Evolutionary conservation across 2,329 filamentous ascomycete genomes (phyloP), one percentile per base, ranked within the genome.

Genomic region (Sarocladiaceae sp.): DNA sequence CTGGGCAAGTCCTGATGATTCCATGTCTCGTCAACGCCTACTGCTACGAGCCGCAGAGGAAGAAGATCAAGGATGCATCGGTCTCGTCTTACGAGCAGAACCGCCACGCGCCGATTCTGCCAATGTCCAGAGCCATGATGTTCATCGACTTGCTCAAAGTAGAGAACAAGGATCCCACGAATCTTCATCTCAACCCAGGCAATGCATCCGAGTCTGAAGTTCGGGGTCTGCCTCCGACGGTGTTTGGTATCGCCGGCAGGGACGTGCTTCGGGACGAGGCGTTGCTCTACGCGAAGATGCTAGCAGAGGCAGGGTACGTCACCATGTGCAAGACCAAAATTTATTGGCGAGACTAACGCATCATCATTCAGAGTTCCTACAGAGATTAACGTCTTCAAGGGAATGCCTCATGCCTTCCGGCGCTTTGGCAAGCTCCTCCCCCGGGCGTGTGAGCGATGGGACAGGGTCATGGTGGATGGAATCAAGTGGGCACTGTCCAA

Each of bases 1-100:
- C 67, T 0, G 76, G 76, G 0, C 74, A 78, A 48, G 59, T 76
- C 0, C 52, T 77, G 2, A 70, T 72, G 61, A 74, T 76, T 10
- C 72, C 73, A 0, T 65, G 62, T 4, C 35, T 77, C 4, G 45
- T 60, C 31, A 53, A 58, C 9, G 34, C 6, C 11, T 21, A 41
- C 7, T 41, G 37, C 24, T 41, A 16, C 15, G 37, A 12, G 4
- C 54, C 58, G 3, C 60, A 67, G 12, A 23, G 67, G 6, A 54
- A 52, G 10, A 57, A 61, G 47, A 52, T 73, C 40, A 61, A 57
- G 15, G 59, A 65, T 16, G 62, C 56, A 0, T 58, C 59, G 0
- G 33, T 69, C 1, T 74, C 72, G 0, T 74, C 70, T 0, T 70
- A 66, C 43, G 56, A 58, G 6, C 57, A 72, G 47, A 70, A 70